Evolutionary conservation across 495 filamentous ascomycete species (phyloP), one percentile per base, ranked within the genome.

Genomic region (Tuber aestivum): DNA sequence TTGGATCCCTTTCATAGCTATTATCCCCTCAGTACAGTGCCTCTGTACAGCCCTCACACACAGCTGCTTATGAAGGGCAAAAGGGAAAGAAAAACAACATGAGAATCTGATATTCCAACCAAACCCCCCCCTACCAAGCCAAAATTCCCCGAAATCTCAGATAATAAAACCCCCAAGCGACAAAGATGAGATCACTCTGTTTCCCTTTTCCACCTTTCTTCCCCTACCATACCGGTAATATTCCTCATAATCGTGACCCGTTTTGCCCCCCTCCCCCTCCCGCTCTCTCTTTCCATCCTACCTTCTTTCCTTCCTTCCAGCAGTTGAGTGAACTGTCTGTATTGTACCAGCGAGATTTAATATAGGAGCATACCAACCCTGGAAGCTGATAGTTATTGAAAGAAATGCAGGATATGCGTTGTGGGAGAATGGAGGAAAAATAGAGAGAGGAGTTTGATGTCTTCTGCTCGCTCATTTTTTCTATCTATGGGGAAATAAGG

Each of bases 1-100:
- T 40, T 40, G 38, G 42, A 45, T 45, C 45, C 41, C 45, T 65
- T 45, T 50, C 45, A 75, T 70, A 41, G 61, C 21, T 69, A 37
- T 72, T 41, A 35, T 9, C 8, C 65, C n/a, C 32, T 20, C 32
- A 12, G 20, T 40, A 40, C 44, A n/a, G n/a, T n/a, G n/a, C 32
- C 70, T 70, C 77, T 35, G n/a, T n/a, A n/a, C 74, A 70, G 1
- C 70, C 0, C 4, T 35, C 56, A 35, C 27, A 10, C 56, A 35
- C 12, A 65, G 32, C 14, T 35, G 32, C 3, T 65, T 7, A 7
- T 18, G 45, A n/a, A n/a, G 6, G 44, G 18, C 7, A n/a, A 20
- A n/a, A 8, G 21, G 18, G 21, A 32, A n/a, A 32, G 10, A 65
- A 65, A 14, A 65, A 65, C 10, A 3, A 10, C 56, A 35, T 65